Evolutionary conservation across 305 asterid genomes (phyloP), one percentile per base, ranked within the genome.

Genomic region (Fraxinus floribunda): DNA sequence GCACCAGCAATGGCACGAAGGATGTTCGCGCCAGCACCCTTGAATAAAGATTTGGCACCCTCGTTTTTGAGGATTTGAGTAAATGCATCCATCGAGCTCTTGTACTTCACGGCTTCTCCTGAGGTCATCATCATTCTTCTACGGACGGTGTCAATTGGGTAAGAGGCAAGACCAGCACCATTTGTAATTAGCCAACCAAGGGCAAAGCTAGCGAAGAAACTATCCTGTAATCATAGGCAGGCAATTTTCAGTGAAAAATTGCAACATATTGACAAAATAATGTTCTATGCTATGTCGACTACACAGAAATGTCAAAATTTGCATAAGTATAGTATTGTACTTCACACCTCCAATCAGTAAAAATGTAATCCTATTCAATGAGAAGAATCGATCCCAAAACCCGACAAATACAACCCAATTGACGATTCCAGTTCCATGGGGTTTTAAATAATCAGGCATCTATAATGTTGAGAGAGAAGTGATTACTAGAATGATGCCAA

Each of bases 71-170:
- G 86, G 78, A 94, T 94, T 81, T 94, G 97, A 20, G 86, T 0
- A 62, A 94, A 94, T 1, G 97, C 98, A 84, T 94, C 98, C 32
- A 90, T 3, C 0, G 98, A 93, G 87, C 98, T 93, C 93, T 90
- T 94, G 92, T 93, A 94, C 97, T 94, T 94, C 76, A 94, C 97
- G 0, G 98, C 98, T 84, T 94, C 97, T 77, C 98, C 98, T 22
- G 98, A 94, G 26, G 98, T 94, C 98, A 94, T 94, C 97, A 94
- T 94, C 98, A 94, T 93, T 88, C 97, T 94, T 93, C 97, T 93
- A 1, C 97, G 91, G 0, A 94, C 97, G 0, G 97, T 94, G 87
- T 94, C 98, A 34, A 94, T 90, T 3, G 98, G 97, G 93, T 94
- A 94, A 7, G 98, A 94, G 75, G 98, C 98, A 32, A 94, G 92